Base-by-base conservation (phyloP, 2,329 filamentous ascomycete species). In the Cryphonectria nitschkei region DNA sequence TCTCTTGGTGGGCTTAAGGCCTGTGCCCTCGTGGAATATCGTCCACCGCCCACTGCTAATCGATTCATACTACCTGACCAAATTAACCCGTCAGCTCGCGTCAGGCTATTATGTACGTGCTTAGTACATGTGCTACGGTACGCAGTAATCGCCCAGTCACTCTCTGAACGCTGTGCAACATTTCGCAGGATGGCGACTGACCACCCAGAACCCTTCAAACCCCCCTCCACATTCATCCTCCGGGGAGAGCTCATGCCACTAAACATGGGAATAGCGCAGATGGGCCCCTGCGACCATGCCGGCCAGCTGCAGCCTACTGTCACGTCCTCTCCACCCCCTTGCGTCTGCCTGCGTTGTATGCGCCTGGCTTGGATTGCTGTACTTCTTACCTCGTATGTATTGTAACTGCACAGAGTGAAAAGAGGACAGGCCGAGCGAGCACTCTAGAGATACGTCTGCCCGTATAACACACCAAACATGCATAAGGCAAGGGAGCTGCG, bases 181-280 rank as follows among this genome's bases (percentile, higher is more conserved):
- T n/a, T n/a, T 50, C 46, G 46, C 22, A 50, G 46, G 46, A 50
- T 50, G 19, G 22, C 9, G 46, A 9, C 46, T n/a, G 19, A 50
- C 46, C 46, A 50, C 46, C 8, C 6, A 50, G 9, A 19, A n/a
- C 0, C 46, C 46, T 13, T 39, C 9, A 26, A 26, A 26, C 26
- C 46, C n/a, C 22, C 22, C 5, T 3, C 22, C 2, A 8, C 22
- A n/a, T 19, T 50, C 46, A 50, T 34, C 22, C 46, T 22, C 46
- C 46, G 22, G 46, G 46, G 16, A 50, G 46, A n/a, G 8, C 22
- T n/a, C 46, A 50, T 58, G 26, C 11, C 29, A 58, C 26, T 26
- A 29, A 58, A 58, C 54, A 16, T 58, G 54, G 54, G 54, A 32
- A 58, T 19, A 37, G 32, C 56, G 56, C 56, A 60, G 56, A 60